Evolutionary conservation across 148 eudicot genomes (phyloP), one percentile per base, ranked within the genome.

Genomic region (Silene latifolia): DNA sequence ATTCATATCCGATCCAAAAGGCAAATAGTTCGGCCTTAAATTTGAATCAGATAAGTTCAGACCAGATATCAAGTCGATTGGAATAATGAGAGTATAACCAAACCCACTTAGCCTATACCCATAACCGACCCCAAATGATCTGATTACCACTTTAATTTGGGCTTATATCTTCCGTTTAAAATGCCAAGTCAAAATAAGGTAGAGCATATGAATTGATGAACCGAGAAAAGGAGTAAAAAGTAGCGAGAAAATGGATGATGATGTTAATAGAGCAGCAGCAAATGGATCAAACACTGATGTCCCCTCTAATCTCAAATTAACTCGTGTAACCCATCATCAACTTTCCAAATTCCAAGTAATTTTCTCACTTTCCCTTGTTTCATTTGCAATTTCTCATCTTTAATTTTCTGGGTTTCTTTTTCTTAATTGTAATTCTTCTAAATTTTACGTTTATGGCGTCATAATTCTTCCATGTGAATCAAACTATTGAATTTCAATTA

Each of bases 321-420:
- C 76, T 27, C 81, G 84, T 14, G 70, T 88, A 42, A 72, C 88
- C 68, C 83, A 88, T 67, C 20, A 86, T 3, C 98, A 87, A 76
- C 83, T 87, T 67, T 35, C 91, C 57, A 93, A 90, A 77, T 88
- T 91, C 74, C 88, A 80, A 76, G 93, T 91, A 27, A 78, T 74
- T 79, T 62, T 70, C 73, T 32, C 17, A 25, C 18, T 9, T 53
- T 19, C 11, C 21, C 24, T 9, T 11, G 0, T 32, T 67, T 24
- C 0, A n/a, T 53, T 61, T 35, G 39, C 62, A 27, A 57, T 15
- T 21, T 74, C 23, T 7, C 60, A 13, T 9, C 61, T 20, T 6
- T 5, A 12, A 17, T 72, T 35, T 21, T 69, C 3, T 54, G 18
- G 57, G 4, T 24, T 58, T 59, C 19, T 35, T 35, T 35, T 47